A percentile compares a stretch with the other conserved stretches of the same genome.
Evolutionary conservation across 2,329 filamentous ascomycete species (phyloP).

Genomic region (Chaetoscypha palmicola): DNA sequence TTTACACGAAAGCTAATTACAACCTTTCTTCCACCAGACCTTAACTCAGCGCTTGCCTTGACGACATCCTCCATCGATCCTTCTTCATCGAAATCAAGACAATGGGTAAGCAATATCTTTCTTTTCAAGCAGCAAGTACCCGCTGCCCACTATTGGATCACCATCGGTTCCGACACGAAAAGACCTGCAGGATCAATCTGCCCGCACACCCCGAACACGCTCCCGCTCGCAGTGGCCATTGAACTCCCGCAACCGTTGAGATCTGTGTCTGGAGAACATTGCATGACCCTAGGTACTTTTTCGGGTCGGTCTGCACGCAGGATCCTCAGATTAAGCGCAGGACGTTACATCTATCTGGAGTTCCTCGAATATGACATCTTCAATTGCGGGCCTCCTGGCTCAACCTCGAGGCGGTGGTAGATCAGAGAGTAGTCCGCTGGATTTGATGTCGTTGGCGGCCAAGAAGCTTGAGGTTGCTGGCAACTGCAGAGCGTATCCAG

Average conservation of each 20-base stretch:
- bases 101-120: conserved; percentile 32
- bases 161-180: conserved; percentile 4
- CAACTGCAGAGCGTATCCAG: conserved; percentile 16
- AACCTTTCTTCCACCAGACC: conserved; percentile 13
- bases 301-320: conserved; percentile 5
- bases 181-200: conserved; percentile 7
- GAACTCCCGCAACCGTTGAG: conserved; percentile 7
- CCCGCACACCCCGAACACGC: conserved; percentile 8
- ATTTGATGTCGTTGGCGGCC: conserved; percentile 2
- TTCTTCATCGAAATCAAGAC: conserved; percentile 26
- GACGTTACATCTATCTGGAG: background rate
- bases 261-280: conserved; percentile 11
- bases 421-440: conserved; percentile 14
- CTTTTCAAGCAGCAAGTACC: conserved; percentile 15
- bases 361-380: conserved; percentile 18
- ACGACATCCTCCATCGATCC: conserved; percentile 27
- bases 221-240: conserved; percentile 4
- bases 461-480: conserved; percentile 10
- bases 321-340: conserved; percentile 10
- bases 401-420: conserved; percentile 17
- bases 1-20: conserved; percentile 20
- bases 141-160: conserved; percentile 4
- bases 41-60: conserved; percentile 19
- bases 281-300: conserved; percentile 16
- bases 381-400: conserved; percentile 15